Base-by-base conservation (phyloP, 1,139 yeast genomes). In the Saccharomyces hybrid region DNA sequence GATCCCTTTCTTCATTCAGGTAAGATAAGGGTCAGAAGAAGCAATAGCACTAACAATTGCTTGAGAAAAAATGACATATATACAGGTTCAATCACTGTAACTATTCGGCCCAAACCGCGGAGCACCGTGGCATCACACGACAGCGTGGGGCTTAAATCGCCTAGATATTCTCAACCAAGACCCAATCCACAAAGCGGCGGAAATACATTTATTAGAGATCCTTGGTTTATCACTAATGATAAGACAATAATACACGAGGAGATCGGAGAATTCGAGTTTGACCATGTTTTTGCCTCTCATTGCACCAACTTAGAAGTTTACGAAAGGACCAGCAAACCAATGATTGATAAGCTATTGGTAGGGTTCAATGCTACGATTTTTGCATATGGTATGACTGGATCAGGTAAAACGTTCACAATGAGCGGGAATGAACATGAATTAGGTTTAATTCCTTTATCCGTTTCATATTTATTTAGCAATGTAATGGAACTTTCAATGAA, bases 361-460 rank as follows among this genome's bases (percentile, higher is more conserved):
- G 97, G 97, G 0, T 90, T 75, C 68, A 89, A 90, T 66, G 95
- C 93, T 8, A 91, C 97, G 0, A 84, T 91, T 0, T 89, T 91
- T 70, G 96, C 97, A 2, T 89, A 90, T 66, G 96, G 97, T 51
- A 88, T 88, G 91, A 89, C 98, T 0, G 98, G 98, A 0, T 88
- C 97, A 1, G 98, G 98, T 32, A 91, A 91, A 69, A 91, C 98
- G 0, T 86, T 82, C 66, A 66, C 70, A 4, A 66, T 91, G 97
- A 86, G 86, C 60, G 97, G 97, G 34, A 75, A 78, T 11, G 75
- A 73, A 0, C 61, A 67, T 1, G 89, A 87, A 61, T 85, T 88
- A 0, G 97, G 97, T 27, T 79, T 90, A 55, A 88, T 90, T 48
- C 86, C 87, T 26, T 74, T 84, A 47, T 86, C 96, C 0, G 83